Evolutionary conservation across 2,329 filamentous ascomycete species (phyloP), one percentile per base, ranked within the genome.

Genomic region (Ophiostoma sp.): DNA sequence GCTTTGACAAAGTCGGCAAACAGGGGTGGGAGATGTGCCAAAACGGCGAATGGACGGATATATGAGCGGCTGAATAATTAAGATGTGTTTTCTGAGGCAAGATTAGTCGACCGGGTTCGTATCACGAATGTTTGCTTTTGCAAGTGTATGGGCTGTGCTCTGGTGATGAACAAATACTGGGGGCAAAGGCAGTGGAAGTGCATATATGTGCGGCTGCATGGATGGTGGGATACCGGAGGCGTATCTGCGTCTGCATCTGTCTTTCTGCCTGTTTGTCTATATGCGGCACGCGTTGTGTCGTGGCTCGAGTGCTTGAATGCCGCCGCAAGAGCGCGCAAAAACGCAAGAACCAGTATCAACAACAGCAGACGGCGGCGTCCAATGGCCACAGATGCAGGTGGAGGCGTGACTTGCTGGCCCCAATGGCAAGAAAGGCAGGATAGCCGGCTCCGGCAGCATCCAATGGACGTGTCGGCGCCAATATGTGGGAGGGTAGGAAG

Each of bases 231-330:
- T 75, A 74, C 71, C 57, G 39, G 73, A 28, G 42, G 42, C 39
- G 63, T n/a, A 48, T 48, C 42, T 17, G 42, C 15, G 19, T 48
- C 42, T 48, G 42, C 19, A 19, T 48, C 39, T 12, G 39, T 42
- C 11, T 42, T n/a, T n/a, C n/a, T n/a, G 42, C 19, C 12, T 17
- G 42, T 4, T 48, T 48, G 42, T 15, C 42, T 48, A 15, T 48
- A 31, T 68, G 64, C 42, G 64, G 64, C 7, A 68, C 50, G 42
- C 42, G 64, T 50, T 33, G 64, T 75, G 75, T 76, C 75, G 75
- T 76, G 75, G 75, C 74, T 75, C 75, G 71, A 76, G 59, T 76
- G 63, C 73, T 52, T 33, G 50, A 50, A 61, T 63, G 59, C 33
- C 63, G 42, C 70, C 59, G 66, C 70, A 69, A 57, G 69, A 64